phyloP scores from a whole-genome alignment of 106 monocot species.

The Vanilla planifolia region DNA sequence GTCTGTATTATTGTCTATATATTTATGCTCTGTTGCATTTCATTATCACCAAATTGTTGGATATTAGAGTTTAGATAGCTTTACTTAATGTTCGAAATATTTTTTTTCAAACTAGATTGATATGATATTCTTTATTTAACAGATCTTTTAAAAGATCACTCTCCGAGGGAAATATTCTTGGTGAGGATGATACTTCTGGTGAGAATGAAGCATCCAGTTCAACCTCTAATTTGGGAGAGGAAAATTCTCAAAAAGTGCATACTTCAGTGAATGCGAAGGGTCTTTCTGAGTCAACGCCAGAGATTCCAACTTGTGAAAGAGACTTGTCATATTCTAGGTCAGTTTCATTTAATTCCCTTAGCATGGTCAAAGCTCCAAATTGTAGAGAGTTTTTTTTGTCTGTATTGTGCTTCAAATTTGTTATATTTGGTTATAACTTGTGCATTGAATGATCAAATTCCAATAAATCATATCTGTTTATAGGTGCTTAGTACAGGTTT shows the following conservation, averaged over 20 bases:
- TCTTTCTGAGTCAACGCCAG: slow-evolving; percentile 58
- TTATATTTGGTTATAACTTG: too few relatives aligned
- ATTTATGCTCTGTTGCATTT: too few relatives aligned
- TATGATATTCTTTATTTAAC: slow-evolving; percentile 7
- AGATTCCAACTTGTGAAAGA: slow-evolving; percentile 44
- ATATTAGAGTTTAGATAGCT: too few relatives aligned
- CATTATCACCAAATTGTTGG: too few relatives aligned
- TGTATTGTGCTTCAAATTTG: too few relatives aligned
- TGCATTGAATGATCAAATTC: too few relatives aligned
- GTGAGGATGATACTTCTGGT: slow-evolving; percentile 27
- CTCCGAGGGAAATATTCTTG: slow-evolving; percentile 75
- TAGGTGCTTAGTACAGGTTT: too few relatives aligned
- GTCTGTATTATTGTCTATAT: too few relatives aligned
- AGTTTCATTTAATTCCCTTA: background rate
- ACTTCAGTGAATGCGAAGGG: slow-evolving; percentile 18
- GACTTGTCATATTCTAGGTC: slow-evolving; percentile 61
- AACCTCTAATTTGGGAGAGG: slow-evolving; percentile 16
- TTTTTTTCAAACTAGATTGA: background rate
- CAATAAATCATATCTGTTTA: too few relatives aligned
- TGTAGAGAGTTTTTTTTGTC: too few relatives aligned
- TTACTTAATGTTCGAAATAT: too few relatives aligned
- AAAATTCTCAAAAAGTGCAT: slow-evolving; percentile 15
- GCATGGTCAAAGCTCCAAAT: too few relatives aligned
- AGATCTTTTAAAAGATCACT: slow-evolving; percentile 84
- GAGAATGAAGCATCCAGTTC: slow-evolving; percentile 29